These are phyloP conservation scores for Globisporangium emineosum DNA, from an alignment of 352 stramenopile genomes.

Conservation along the genomic window DNA sequence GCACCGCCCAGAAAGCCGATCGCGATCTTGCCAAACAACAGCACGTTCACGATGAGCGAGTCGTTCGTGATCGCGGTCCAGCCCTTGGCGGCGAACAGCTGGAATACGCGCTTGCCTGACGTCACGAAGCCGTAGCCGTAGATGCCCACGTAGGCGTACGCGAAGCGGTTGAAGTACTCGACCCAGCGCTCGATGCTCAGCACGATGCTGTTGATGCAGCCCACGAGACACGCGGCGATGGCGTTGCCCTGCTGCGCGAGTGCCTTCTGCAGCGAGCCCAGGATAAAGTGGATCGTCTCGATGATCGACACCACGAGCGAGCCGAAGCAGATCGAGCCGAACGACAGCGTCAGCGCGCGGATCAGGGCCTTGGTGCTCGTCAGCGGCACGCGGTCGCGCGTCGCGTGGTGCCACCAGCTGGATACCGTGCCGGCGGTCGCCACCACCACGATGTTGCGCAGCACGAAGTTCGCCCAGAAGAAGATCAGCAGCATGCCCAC, in stretches of 20 bases:
- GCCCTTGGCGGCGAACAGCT: conserved; percentile 57
- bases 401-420: conserved; percentile 80
- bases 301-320: conserved; percentile 71
- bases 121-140: conserved; percentile 62
- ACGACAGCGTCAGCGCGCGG: conserved; percentile 73
- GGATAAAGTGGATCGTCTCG: conserved; percentile 50
- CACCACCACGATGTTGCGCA: conserved; percentile 82
- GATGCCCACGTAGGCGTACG: conserved; percentile 69
- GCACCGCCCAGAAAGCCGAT: conserved; percentile 45
- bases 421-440: conserved; percentile 79
- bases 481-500: conserved; percentile 72
- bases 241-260: conserved; percentile 44
- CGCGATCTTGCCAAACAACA: conserved; percentile 57
- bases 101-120: conserved; percentile 46
- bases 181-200: conserved; percentile 53
- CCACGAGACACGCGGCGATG: conserved; percentile 46
- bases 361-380: conserved; percentile 41
- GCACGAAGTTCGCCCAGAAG: conserved; percentile 75
- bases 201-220: conserved; percentile 51
- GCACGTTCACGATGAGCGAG: conserved; percentile 59
- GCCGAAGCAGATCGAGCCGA: conserved; percentile 85
- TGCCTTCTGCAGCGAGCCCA: conserved; percentile 37
- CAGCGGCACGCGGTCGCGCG: conserved; percentile 31
- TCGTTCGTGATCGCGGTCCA: conserved; percentile 69
- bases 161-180: conserved; percentile 79